Evolutionary conservation across 2,329 filamentous ascomycete species (phyloP).

Genomic region (Fonsecaea erecta): DNA sequence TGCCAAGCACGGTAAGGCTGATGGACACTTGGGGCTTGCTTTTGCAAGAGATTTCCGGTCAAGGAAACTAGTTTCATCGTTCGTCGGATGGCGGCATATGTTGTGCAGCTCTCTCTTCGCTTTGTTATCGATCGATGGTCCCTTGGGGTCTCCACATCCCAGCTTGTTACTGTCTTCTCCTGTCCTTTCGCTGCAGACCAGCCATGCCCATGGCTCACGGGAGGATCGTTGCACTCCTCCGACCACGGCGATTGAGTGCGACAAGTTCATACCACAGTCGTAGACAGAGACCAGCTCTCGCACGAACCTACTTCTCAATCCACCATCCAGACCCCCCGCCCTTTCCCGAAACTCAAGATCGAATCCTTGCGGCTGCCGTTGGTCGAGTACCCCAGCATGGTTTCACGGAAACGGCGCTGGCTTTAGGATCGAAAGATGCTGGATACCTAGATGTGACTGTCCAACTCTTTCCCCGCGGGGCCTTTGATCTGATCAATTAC

Average conservation of each 20-base stretch:
- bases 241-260: background rate
- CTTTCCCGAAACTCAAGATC: conserved; percentile 71
- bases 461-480: conserved; percentile 77
- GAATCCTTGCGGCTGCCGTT: conserved; percentile 82
- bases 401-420: conserved; percentile 76
- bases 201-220: conserved; percentile 2
- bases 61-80: conserved; percentile 2
- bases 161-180: background rate
- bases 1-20: background rate
- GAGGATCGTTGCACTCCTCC: background rate
- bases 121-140: background rate
- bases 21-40: background rate
- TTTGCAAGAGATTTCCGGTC: background rate
- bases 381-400: conserved; percentile 77
- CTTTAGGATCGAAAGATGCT: conserved; percentile 77
- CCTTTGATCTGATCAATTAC: conserved; percentile 80
- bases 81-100: conserved; percentile 16
- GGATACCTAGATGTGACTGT: conserved; percentile 87
- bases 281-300: background rate
- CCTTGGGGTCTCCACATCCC: conserved; percentile 2
- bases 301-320: conserved; percentile 70
- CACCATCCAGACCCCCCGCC: conserved; percentile 66
- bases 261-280: background rate
- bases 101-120: conserved; percentile 7
- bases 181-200: background rate